Evolutionary conservation across 306 rosid genomes (phyloP), one percentile per base, ranked within the genome.

Genomic region (Arachis hypogaea): DNA sequence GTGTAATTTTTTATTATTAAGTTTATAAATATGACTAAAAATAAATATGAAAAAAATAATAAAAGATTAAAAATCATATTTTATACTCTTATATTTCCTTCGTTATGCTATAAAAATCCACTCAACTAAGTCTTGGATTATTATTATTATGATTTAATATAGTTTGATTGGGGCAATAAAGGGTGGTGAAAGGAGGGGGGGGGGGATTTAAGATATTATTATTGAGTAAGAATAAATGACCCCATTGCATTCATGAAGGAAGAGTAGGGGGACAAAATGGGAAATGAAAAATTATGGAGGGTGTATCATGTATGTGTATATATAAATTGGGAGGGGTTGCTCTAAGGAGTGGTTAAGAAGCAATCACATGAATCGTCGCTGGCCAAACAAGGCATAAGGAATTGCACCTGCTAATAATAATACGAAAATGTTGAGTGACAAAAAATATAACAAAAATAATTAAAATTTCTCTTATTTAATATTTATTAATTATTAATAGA

Each of bases 231-330:
- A 41, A 75, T 51, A 64, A 9, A 59, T 0, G 79, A 60, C 76
- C 85, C 83, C 74, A 81, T 58, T n/a, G 66, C 57, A 80, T 80
- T 84, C 43, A 78, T 63, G 80, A 55, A 7, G n/a, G 41, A 57
- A 59, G 75, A 59, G 8, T 66, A 5, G 64, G 69, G 44, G 78
- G 75, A 66, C 45, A 73, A 56, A 55, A 62, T 46, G 44, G 75
- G 75, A 66, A 66, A 46, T 57, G 0, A 41, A 12, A 11, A 46
- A 41, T 14, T 14, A 64, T 7, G 57, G 71, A 64, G 22, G 62
- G 28, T 22, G 28, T 22, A 22, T 36, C 58, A 69, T 7, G 59
- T 69, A 68, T 18, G 7, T 14, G 44, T 7, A 67, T 51, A 64
- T 74, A 69, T 77, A 49, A 49, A 49, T 68, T 33, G 38, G 47